These are phyloP conservation scores for Coniochaeta sp. DNA, from an alignment of 2,329 filamentous ascomycete genomes.

Conservation along the genomic window DNA sequence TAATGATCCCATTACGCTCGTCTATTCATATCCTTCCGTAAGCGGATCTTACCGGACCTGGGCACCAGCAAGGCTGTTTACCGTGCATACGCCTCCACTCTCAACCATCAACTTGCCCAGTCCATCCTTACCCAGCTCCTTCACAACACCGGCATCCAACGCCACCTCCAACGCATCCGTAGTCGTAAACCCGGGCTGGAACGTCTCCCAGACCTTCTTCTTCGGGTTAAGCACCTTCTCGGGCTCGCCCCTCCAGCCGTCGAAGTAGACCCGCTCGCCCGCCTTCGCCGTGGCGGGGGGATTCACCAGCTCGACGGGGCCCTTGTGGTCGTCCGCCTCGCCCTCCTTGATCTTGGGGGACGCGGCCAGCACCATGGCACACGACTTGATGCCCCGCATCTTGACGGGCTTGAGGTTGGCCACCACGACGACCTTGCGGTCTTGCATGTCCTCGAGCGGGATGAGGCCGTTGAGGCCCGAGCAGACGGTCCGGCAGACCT, in stretches of 20 bases:
- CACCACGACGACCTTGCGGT: slow-evolving; percentile 88
- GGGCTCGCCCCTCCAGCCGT: slow-evolving; percentile 89
- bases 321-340: slow-evolving; percentile 76
- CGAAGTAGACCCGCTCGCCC: slow-evolving; percentile 85
- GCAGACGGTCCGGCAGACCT: slow-evolving; percentile 90
- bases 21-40: background rate
- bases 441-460: slow-evolving; percentile 93
- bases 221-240: slow-evolving; percentile 95
- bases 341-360: slow-evolving; percentile 79
- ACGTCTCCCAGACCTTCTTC: slow-evolving; percentile 98
- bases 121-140: slow-evolving; percentile 66
- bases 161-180: slow-evolving; percentile 73
- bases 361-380: slow-evolving; percentile 89
- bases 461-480: slow-evolving; percentile 91
- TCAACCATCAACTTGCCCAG: slow-evolving; percentile 66
- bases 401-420: slow-evolving; percentile 99
- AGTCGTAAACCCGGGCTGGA: slow-evolving; percentile 94
- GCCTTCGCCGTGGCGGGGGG: slow-evolving; percentile 74
- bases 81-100: slow-evolving; percentile 73
- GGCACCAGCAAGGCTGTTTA: slow-evolving; percentile 72
- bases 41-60: slow-evolving; percentile 61
- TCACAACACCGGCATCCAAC: slow-evolving; percentile 74
- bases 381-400: slow-evolving; percentile 80
- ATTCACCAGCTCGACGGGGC: slow-evolving; percentile 84
- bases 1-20: background rate